A percentile compares a stretch with the other conserved stretches of the same genome.
Conservation (phyloP, 345 rosid genomes). For the Aegle marmelos region DNA sequence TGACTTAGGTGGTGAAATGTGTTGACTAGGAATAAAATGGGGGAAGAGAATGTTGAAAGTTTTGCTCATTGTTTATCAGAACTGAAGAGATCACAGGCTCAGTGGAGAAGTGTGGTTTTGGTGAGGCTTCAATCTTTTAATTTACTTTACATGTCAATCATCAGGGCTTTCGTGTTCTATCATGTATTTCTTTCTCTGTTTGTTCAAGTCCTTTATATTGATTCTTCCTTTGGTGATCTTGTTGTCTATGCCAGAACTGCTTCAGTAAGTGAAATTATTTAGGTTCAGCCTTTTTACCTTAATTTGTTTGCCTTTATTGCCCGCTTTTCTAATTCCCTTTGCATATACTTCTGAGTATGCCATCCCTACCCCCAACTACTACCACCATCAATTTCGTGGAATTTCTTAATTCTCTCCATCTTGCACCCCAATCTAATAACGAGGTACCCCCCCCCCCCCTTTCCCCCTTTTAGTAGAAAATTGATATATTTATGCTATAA, state of each 20-base stretch:
- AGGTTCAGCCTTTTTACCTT: not conserved
- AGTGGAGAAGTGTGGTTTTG: conserved; percentile 69
- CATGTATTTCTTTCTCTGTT: not conserved
- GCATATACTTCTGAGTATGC: not conserved
- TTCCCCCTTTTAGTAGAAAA: not conserved
- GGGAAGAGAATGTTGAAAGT: conserved; percentile 40
- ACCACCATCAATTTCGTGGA: not conserved
- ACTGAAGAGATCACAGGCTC: conserved; percentile 56
- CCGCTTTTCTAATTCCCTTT: not conserved
- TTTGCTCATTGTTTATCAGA: conserved; percentile 54
- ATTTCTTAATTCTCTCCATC: not conserved
- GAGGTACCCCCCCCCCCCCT: too few relatives aligned
- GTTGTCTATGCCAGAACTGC: not conserved
- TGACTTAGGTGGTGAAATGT: conserved; percentile 32
- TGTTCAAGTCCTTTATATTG: not conserved
- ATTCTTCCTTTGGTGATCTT: not conserved
- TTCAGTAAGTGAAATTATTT: not conserved
- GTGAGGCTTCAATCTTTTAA: conserved; percentile 44
- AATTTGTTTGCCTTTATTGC: not conserved
- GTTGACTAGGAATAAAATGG: conserved; percentile 44
- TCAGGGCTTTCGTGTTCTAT: not conserved
- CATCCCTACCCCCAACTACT: too few relatives aligned
- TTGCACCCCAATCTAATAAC: not conserved
- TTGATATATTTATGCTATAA: not conserved
- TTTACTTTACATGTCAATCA: not conserved